Evolutionary conservation across 805 yeast species (phyloP).

Genomic region (Teunomyces kruisii): DNA sequence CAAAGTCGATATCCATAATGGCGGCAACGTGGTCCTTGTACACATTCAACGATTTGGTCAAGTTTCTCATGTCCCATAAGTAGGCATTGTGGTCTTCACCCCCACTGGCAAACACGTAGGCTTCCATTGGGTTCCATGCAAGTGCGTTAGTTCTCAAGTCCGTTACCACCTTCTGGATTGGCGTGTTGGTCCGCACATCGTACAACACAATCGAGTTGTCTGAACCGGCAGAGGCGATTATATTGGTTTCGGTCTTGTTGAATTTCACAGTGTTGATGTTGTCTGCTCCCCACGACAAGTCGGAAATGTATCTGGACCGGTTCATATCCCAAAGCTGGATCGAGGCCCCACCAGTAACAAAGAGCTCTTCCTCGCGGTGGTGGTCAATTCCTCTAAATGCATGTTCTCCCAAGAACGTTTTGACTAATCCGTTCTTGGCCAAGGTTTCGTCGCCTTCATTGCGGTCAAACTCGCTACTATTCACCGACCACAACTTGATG

Average conservation of each 20-base stretch:
- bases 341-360: slow-evolving; percentile 90
- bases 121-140: slow-evolving; percentile 98
- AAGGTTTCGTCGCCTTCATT: slow-evolving; percentile 30
- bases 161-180: slow-evolving; percentile 87
- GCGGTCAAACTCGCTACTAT: slow-evolving; percentile 51
- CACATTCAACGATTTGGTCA: slow-evolving; percentile 77
- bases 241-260: slow-evolving; percentile 85
- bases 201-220: slow-evolving; percentile 90
- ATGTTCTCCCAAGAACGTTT: slow-evolving; percentile 80
- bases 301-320: slow-evolving; percentile 72
- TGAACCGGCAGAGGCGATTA: slow-evolving; percentile 79
- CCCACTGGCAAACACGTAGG: slow-evolving; percentile 88
- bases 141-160: slow-evolving; percentile 80
- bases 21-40: slow-evolving; percentile 96
- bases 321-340: slow-evolving; percentile 91
- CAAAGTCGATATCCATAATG: slow-evolving; percentile 89
- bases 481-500: slow-evolving; percentile 84
- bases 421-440: slow-evolving; percentile 55
- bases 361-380: slow-evolving; percentile 67
- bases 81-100: slow-evolving; percentile 94
- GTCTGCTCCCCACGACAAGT: slow-evolving; percentile 96
- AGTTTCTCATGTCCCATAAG: slow-evolving; percentile 94
- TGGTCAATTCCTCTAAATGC: slow-evolving; percentile 86
- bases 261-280: slow-evolving; percentile 79
- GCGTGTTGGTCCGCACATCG: slow-evolving; percentile 86